Conservation (phyloP, 345 rosid genomes). For the Brassica incana region DNA sequence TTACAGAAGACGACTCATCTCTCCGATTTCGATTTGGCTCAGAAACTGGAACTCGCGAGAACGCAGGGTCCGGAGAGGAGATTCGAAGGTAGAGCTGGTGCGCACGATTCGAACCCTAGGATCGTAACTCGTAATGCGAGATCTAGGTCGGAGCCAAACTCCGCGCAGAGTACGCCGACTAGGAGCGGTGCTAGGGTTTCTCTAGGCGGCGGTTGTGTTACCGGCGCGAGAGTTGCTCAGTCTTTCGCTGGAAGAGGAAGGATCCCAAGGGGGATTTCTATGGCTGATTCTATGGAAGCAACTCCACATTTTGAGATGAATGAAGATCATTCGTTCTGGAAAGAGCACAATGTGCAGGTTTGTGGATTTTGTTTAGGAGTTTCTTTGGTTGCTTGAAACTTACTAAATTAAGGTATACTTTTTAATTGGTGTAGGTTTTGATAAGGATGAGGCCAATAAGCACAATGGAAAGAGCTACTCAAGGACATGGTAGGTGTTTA, state of each 20-base stretch:
- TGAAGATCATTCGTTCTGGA: constrained; percentile 78
- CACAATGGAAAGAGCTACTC: constrained; percentile 60
- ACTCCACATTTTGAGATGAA: constrained; percentile 71
- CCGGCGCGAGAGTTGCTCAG: constrained; percentile 42
- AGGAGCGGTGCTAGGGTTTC: constrained; percentile 62
- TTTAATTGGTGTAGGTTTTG: constrained; percentile 55
- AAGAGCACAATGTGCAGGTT: constrained; percentile 93
- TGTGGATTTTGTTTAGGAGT: not conserved
- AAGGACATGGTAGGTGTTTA: constrained; percentile 68
- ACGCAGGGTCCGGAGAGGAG: constrained; percentile 38
- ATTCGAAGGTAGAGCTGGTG: constrained; percentile 32
- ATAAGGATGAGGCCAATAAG: constrained; percentile 80
- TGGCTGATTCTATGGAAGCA: constrained; percentile 46
- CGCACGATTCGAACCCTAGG: constrained; percentile 48
- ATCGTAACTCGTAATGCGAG: constrained; percentile 48
- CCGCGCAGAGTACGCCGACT: constrained; percentile 72
- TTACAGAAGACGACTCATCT: constrained; percentile 39
- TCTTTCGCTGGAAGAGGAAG: constrained; percentile 56
- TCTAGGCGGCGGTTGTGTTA: constrained; percentile 49
- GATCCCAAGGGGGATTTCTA: constrained; percentile 52
- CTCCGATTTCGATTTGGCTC: constrained; percentile 40
- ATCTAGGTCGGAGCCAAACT: constrained; percentile 61
- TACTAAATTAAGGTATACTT: constrained; percentile 2
- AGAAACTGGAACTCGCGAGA: constrained; percentile 38
- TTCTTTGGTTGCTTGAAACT: not conserved